phyloP scores from a whole-genome alignment of 1,139 yeast genomes.

The Suhomyces bribrorum region DNA sequence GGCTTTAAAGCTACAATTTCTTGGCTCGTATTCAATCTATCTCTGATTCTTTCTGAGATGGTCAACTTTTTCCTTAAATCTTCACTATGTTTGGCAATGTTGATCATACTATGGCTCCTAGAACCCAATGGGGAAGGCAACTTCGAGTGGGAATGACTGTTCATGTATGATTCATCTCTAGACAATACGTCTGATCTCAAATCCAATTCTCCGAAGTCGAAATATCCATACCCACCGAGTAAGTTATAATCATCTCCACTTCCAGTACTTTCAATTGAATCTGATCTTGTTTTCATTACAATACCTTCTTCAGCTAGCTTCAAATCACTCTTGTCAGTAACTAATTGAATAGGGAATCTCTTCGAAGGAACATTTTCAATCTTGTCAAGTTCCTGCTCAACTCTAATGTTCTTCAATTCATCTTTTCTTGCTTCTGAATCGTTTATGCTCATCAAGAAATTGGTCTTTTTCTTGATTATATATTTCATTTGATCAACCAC shows the following conservation, averaged over 20 bases:
- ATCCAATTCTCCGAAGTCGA: slow-evolving; percentile 64
- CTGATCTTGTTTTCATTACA: slow-evolving; percentile 9
- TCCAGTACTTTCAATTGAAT: slow-evolving; percentile 12
- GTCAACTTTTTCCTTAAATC: slow-evolving; percentile 33
- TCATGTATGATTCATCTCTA: slow-evolving; percentile 32
- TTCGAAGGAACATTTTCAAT: slow-evolving; percentile 34
- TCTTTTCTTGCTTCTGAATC: slow-evolving; percentile 37
- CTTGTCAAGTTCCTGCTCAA: slow-evolving; percentile 38
- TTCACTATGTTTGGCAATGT: slow-evolving; percentile 21
- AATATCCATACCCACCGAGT: slow-evolving; percentile 74
- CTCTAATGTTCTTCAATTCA: slow-evolving; percentile 38
- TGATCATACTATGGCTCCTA: slow-evolving; percentile 34
- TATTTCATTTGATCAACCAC: slow-evolving; percentile 56
- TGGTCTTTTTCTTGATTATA: slow-evolving; percentile 44
- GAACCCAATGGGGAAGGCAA: slow-evolving; percentile 24
- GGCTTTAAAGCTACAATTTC: neutral
- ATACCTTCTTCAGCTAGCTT: slow-evolving; percentile 23
- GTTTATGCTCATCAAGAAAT: slow-evolving; percentile 32
- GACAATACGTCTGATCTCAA: slow-evolving; percentile 33
- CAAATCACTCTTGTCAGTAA: slow-evolving; percentile 23
- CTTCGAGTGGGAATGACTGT: slow-evolving; percentile 25
- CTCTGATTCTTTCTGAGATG: slow-evolving; percentile 40
- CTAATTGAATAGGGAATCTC: slow-evolving; percentile 40
- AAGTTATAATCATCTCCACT: slow-evolving; percentile 33
- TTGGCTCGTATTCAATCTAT: slow-evolving; percentile 22